phyloP scores from a whole-genome alignment of 441 rosid species.

The Rhodomyrtus psidioides region DNA sequence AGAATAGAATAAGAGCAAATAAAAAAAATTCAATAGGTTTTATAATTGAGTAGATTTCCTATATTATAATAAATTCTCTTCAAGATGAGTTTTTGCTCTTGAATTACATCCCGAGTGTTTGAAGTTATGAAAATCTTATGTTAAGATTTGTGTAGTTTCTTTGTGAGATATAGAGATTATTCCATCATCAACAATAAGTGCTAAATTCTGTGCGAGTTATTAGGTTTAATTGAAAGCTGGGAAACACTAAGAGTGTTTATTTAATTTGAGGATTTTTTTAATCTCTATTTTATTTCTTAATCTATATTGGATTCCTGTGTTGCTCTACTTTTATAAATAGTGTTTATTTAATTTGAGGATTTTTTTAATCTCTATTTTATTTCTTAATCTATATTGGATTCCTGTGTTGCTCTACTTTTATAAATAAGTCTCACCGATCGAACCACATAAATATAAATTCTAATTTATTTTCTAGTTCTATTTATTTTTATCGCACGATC shows the following conservation, averaged over 20 bases:
- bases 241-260: neutral
- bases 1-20: too few species aligned
- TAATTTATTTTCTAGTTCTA: too few species aligned
- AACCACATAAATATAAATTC: too few species aligned
- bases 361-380: neutral
- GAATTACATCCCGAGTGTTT: neutral
- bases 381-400: too few species aligned
- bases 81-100: neutral
- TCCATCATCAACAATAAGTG: accelerated
- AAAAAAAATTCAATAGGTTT: neutral
- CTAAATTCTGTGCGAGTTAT: neutral
- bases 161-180: neutral
- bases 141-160: neutral
- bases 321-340: too few species aligned
- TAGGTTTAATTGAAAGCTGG: too few species aligned
- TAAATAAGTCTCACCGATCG: too few species aligned
- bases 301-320: too few species aligned
- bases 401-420: too few species aligned
- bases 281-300: too few species aligned
- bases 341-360: neutral
- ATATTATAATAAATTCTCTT: neutral
- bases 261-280: neutral
- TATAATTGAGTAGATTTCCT: neutral
- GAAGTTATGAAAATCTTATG: neutral
- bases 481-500: too few species aligned